Conservation (phyloP, 495 filamentous ascomycete genomes). For the Penicillium maclennaniae region DNA sequence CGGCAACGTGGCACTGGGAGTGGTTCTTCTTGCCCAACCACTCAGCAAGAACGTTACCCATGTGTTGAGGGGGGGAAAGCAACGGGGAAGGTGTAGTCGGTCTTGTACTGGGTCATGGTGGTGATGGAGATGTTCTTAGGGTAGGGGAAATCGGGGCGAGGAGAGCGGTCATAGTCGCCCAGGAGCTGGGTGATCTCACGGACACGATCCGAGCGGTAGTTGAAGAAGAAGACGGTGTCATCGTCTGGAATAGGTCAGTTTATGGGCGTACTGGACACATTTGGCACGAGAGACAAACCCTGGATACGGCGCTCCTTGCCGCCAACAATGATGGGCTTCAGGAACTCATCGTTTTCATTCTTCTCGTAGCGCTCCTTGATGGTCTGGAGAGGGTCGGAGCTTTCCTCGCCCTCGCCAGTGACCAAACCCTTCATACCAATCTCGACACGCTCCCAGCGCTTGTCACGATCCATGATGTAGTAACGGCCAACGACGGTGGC, state of each 20-base stretch:
- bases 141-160: constrained; percentile 87
- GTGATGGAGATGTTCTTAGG: constrained; percentile 86
- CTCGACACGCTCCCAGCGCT: constrained; percentile 95
- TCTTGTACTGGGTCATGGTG: constrained; percentile 99
- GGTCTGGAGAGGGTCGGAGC: constrained; percentile 76
- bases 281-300: constrained; percentile 46
- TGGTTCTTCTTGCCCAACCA: constrained; percentile 84
- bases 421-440: constrained; percentile 83
- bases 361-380: constrained; percentile 84
- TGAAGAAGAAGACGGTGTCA: constrained; percentile 99
- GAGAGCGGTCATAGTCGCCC: constrained; percentile 85
- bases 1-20: constrained; percentile 91
- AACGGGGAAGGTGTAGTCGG: constrained; percentile 86
- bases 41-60: constrained; percentile 95
- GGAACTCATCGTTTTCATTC: constrained; percentile 91
- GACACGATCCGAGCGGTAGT: constrained; percentile 98
- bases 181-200: constrained; percentile 94
- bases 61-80: constrained; percentile 89
- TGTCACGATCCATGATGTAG: constrained; percentile 99
- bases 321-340: constrained; percentile 93
- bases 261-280: background rate
- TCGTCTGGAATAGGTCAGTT: constrained; percentile 52
- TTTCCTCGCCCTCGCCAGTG: constrained; percentile 79
- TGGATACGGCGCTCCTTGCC: constrained; percentile 80
- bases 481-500: constrained; percentile 95